Evolutionary conservation across 148 eudicot genomes (phyloP).

Genomic region (Euryodendron excelsum): DNA sequence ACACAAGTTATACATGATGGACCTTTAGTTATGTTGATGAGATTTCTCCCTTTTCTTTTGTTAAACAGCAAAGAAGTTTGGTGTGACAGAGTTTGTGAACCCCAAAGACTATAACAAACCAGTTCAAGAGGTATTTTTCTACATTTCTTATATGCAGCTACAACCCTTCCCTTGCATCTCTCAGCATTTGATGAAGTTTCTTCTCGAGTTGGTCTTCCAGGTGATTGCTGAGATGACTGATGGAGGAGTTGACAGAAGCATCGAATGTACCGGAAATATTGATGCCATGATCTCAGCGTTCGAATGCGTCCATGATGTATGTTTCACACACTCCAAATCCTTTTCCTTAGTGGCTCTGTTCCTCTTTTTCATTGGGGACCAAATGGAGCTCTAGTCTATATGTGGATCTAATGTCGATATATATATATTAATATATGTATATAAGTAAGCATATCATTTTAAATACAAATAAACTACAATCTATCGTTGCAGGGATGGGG

Average conservation of each 20-base stretch:
- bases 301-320: slow-evolving; percentile 86
- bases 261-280: slow-evolving; percentile 66
- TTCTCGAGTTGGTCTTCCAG: slow-evolving; percentile 9
- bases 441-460: no score
- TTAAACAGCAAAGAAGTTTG: slow-evolving; percentile 62
- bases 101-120: slow-evolving; percentile 63
- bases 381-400: background rate
- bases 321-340: background rate
- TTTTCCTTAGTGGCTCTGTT: no score
- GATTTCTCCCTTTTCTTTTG: background rate
- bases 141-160: background rate
- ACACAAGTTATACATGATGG: background rate
- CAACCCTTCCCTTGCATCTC: background rate
- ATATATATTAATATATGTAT: no score
- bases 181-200: background rate
- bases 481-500: slow-evolving; percentile 72
- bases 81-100: slow-evolving; percentile 73
- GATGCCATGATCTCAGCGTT: slow-evolving; percentile 83
- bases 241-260: slow-evolving; percentile 70
- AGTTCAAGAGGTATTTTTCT: slow-evolving; percentile 49
- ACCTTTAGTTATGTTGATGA: background rate
- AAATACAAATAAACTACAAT: no score
- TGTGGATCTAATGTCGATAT: no score
- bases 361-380: background rate
- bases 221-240: slow-evolving; percentile 67